Percentiles rank a stretch among this genome's conserved stretches.
Conservation (phyloP, 495 filamentous ascomycete genomes). For the Hypoxylon rickii region DNA sequence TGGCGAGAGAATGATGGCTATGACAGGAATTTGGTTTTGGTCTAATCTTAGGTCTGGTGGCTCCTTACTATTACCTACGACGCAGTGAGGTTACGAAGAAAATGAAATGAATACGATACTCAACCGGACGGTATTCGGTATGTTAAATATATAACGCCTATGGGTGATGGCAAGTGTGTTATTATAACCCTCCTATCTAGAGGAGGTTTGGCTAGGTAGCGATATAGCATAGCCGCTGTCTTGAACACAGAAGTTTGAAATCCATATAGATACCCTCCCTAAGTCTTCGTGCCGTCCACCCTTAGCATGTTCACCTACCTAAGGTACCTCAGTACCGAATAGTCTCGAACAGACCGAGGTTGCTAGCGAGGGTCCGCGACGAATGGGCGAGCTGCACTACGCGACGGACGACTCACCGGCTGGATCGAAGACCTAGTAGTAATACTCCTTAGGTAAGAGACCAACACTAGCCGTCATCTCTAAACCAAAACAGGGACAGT, state of each 20-base stretch:
- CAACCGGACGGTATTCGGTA: constrained; percentile 12
- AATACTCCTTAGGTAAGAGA: constrained; percentile 11
- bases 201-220: constrained; percentile 10
- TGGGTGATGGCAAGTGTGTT: constrained; percentile 18
- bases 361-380: constrained; percentile 1
- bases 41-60: no score
- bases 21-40: no score
- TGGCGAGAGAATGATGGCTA: background rate
- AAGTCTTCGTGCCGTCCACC: no score
- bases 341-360: background rate
- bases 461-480: constrained; percentile 4
- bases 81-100: no score
- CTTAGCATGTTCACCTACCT: no score
- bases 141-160: background rate
- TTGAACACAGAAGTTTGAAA: constrained; percentile 14
- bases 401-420: constrained; percentile 1
- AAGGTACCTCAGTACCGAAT: no score
- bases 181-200: background rate
- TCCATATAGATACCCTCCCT: background rate
- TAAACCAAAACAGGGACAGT: constrained; percentile 15
- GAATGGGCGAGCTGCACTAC: background rate
- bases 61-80: no score
- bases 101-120: background rate
- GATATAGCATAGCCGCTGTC: constrained; percentile 24
- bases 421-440: no score